phyloP scores from a whole-genome alignment of 2,329 filamentous ascomycete species.

The Fusarium burgessii region DNA sequence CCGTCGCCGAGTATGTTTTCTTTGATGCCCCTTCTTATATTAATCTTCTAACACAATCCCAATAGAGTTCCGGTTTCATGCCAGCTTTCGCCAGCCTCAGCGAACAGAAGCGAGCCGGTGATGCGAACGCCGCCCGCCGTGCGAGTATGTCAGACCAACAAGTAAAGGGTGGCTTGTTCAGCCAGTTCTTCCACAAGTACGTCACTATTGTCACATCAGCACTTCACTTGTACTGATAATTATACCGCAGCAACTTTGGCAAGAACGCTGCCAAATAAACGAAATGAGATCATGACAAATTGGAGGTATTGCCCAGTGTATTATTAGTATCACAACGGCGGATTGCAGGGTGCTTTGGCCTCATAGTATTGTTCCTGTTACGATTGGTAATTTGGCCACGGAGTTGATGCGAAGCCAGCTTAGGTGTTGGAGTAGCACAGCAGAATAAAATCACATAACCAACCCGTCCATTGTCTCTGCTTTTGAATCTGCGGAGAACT shows the following conservation, averaged over 20 bases:
- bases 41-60: not conserved
- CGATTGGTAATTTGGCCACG: slow-evolving; percentile 5
- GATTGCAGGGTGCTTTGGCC: not conserved
- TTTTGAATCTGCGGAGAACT: no score
- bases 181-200: slow-evolving; percentile 63
- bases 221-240: slow-evolving; percentile 9
- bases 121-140: slow-evolving; percentile 61
- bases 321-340: slow-evolving; percentile 9
- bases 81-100: slow-evolving; percentile 63
- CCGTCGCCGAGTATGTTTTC: slow-evolving; percentile 48
- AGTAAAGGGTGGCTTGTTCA: slow-evolving; percentile 62
- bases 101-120: slow-evolving; percentile 62
- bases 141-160: slow-evolving; percentile 68
- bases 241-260: slow-evolving; percentile 48
- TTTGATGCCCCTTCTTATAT: not conserved
- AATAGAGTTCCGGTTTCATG: slow-evolving; percentile 60
- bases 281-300: not conserved
- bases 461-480: not conserved
- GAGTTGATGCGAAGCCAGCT: slow-evolving; percentile 20
- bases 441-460: slow-evolving; percentile 12
- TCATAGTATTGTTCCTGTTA: not conserved
- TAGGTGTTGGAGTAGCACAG: slow-evolving; percentile 26
- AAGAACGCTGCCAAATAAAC: slow-evolving; percentile 49
- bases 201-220: slow-evolving; percentile 33
- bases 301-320: slow-evolving; percentile 11